These are phyloP conservation scores for Scenedesmus sp. DNA, from an alignment of 163 green algal species.

Conservation along the genomic window DNA sequence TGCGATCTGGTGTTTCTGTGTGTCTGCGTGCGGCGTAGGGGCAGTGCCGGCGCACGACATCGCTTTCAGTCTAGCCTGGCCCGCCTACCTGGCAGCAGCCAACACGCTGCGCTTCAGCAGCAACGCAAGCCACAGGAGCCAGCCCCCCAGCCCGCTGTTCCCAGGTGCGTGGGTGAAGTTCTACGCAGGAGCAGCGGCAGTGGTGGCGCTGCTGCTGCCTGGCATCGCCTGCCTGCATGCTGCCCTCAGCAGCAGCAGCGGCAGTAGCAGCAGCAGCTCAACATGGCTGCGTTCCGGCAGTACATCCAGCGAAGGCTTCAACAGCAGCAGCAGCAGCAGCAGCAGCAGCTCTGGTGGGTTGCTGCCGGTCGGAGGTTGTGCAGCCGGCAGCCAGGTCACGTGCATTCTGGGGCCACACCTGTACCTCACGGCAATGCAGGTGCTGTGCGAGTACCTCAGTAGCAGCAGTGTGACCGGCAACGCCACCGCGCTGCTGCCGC, in stretches of 20 bases:
- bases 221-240: background rate
- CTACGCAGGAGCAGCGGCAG: background rate
- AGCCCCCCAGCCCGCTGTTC: background rate
- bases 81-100: background rate
- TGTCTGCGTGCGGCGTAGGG: no score
- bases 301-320: no score
- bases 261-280: no score
- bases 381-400: background rate
- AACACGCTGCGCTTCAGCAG: background rate
- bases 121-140: background rate
- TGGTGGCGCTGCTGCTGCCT: background rate
- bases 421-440: conserved; percentile 11
- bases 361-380: background rate
- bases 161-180: background rate
- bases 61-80: background rate
- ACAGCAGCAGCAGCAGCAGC: background rate
- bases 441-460: conserved; percentile 12
- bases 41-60: background rate
- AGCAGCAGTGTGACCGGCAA: background rate
- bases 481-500: conserved; percentile 5
- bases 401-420: background rate
- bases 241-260: background rate
- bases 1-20: no score
- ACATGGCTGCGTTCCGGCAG: no score
- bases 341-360: background rate